Conservation (phyloP, 2,329 filamentous ascomycete genomes). For the Cladosporium colombiae region DNA sequence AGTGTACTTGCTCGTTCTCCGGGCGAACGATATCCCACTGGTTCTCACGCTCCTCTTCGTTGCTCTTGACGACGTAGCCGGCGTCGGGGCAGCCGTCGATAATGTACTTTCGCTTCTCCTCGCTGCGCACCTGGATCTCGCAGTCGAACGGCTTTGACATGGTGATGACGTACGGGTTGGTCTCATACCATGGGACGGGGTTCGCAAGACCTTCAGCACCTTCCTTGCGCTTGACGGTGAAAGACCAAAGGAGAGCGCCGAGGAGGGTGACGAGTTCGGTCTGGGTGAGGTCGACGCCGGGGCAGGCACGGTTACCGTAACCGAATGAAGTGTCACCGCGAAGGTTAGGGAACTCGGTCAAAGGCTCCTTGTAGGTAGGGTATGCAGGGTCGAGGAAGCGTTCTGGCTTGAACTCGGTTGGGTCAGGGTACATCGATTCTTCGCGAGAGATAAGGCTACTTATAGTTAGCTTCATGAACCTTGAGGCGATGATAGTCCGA, state of each 20-base stretch:
- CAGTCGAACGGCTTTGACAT: conserved; percentile 37
- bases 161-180: conserved; percentile 38
- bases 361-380: conserved; percentile 40
- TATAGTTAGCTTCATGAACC: conserved; percentile 18
- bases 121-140: conserved; percentile 33
- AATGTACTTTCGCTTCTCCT: conserved; percentile 36
- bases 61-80: conserved; percentile 30
- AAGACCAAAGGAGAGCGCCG: conserved; percentile 35
- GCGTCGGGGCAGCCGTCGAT: conserved; percentile 30
- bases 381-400: conserved; percentile 37
- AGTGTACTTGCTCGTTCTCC: conserved; percentile 16
- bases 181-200: conserved; percentile 38
- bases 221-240: conserved; percentile 33
- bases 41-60: conserved; percentile 22
- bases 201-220: conserved; percentile 28
- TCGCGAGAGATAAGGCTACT: conserved; percentile 36
- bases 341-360: conserved; percentile 39
- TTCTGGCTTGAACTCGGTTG: conserved; percentile 37
- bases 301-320: conserved; percentile 39
- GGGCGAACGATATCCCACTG: conserved; percentile 22
- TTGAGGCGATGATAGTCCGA: neutral
- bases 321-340: conserved; percentile 37
- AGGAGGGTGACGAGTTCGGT: conserved; percentile 36
- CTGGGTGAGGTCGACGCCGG: conserved; percentile 38
- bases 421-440: conserved; percentile 33